Conservation (phyloP, 164 flowering plant species). For the Taxillus chinensis region DNA sequence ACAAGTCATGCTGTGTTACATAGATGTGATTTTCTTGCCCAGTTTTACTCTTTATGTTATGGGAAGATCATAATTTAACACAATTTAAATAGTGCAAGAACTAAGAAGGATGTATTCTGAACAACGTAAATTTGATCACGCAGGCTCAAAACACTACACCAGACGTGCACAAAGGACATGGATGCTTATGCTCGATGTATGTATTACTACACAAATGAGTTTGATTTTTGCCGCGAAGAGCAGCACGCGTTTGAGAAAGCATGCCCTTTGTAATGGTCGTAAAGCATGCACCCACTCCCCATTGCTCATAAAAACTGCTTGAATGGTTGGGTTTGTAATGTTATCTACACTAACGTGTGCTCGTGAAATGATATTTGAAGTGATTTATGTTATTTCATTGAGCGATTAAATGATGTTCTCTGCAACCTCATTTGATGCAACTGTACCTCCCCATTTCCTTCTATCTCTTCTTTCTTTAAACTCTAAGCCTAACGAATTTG, state of each 20-base stretch:
- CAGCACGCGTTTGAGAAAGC: conserved; percentile 74
- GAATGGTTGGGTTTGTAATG: too few relatives aligned
- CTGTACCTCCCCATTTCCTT: background rate
- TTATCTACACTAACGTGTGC: too few relatives aligned
- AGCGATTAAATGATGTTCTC: background rate
- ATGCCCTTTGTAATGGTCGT: conserved; percentile 44
- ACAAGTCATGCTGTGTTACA: too few relatives aligned
- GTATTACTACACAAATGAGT: conserved; percentile 90
- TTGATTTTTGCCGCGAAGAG: conserved; percentile 82
- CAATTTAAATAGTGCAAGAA: too few relatives aligned
- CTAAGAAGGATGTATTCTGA: too few relatives aligned
- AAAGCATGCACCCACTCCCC: background rate
- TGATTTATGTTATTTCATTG: too few relatives aligned
- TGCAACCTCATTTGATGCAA: background rate
- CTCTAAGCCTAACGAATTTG: background rate
- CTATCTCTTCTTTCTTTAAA: too few relatives aligned
- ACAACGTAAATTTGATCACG: conserved; percentile 2
- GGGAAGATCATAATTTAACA: too few relatives aligned
- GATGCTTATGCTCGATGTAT: conserved; percentile 82
- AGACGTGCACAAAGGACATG: conserved; percentile 63
- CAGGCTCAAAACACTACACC: conserved; percentile 65
- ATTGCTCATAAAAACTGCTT: conserved; percentile 8
- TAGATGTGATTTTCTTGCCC: too few relatives aligned
- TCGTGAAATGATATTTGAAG: too few relatives aligned
- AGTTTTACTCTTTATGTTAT: too few relatives aligned